Base-by-base conservation (phyloP, 2,329 filamentous ascomycete species). In the Pyrenophora graminea region DNA sequence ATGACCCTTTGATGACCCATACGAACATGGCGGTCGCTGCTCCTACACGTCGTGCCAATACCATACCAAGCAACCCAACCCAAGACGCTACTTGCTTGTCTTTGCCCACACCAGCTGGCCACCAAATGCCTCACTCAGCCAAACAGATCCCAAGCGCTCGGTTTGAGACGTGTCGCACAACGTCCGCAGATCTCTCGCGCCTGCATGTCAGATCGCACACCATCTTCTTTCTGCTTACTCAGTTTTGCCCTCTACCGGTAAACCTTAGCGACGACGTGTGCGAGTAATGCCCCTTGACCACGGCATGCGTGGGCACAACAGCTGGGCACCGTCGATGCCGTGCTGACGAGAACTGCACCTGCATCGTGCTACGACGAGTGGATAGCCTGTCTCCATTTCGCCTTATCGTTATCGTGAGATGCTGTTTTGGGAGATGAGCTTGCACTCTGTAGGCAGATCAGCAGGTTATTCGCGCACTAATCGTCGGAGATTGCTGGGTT, bases 311-410 rank as follows among this genome's bases (percentile, higher is more conserved):
- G 43, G 47, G 32, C 43, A 38, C 46, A 41, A 23, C 36, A 33
- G 30, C 21, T 30, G 39, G 6, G 49, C 49, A 30, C 32, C 19
- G 41, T 31, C 21, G 21, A 25, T 27, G 33, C 34, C 50, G 23
- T 39, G 39, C 40, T 42, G 34, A 53, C 30, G 41, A 47, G 39
- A 55, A 55, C 21, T 38, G 45, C 58, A 58, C 60, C 57, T 62
- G 56, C 59, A 61, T 63, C 52, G 63, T 63, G 55, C 60, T 17
- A 62, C 58, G 25, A 54, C 38, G 38, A 47, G 39, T 50, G 45
- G 46, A 37, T 27, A 15, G 36, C 34, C 27, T 42, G 49, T 47
- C 40, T 51, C 38, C 31, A 41, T 18, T 30, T 31, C 10, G 32
- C 9, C 17, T 17, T 41, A 27, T 38, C 34, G 56, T 56, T 64